phyloP scores from a whole-genome alignment of 352 stramenopile species.

The Hyphochytrium catenoides region DNA sequence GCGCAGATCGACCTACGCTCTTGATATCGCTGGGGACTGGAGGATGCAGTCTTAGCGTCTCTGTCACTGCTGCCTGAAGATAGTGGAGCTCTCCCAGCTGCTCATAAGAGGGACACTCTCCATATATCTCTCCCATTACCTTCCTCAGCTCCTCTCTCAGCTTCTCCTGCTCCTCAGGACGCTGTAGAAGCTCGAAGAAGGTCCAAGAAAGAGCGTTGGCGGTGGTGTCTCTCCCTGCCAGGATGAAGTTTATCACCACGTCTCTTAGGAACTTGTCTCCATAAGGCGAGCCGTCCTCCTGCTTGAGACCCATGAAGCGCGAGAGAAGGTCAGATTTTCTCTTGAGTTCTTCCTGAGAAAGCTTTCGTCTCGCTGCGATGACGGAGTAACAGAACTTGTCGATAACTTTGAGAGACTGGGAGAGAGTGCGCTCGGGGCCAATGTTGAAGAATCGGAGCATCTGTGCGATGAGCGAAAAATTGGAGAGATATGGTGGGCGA shows the following conservation, averaged over 20 bases:
- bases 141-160: slow-evolving; percentile 5
- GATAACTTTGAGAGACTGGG: slow-evolving; percentile 3
- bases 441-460: too few species aligned
- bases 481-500: too few species aligned
- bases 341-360: neutral
- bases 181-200: slow-evolving; percentile 15
- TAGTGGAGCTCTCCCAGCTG: slow-evolving; percentile 8
- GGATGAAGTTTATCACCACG: slow-evolving; percentile 18
- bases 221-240: slow-evolving; percentile 18
- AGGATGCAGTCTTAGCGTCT: slow-evolving; percentile 12
- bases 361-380: slow-evolving; percentile 5
- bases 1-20: too few species aligned
- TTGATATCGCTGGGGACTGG: slow-evolving; percentile 13
- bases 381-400: slow-evolving; percentile 7
- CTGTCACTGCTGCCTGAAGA: slow-evolving; percentile 8
- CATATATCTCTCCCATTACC: too few species aligned
- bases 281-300: neutral
- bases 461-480: too few species aligned
- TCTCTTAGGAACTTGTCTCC: slow-evolving; percentile 11
- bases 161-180: slow-evolving; percentile 10
- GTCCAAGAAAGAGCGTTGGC: slow-evolving; percentile 15
- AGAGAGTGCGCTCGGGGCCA: slow-evolving; percentile 2
- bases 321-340: slow-evolving; percentile 11
- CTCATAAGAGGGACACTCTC: too few species aligned
- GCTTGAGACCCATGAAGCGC: slow-evolving; percentile 5